Evolutionary conservation across 169 alveolate species (phyloP).

Genomic region (Eimeria falciformis): DNA sequence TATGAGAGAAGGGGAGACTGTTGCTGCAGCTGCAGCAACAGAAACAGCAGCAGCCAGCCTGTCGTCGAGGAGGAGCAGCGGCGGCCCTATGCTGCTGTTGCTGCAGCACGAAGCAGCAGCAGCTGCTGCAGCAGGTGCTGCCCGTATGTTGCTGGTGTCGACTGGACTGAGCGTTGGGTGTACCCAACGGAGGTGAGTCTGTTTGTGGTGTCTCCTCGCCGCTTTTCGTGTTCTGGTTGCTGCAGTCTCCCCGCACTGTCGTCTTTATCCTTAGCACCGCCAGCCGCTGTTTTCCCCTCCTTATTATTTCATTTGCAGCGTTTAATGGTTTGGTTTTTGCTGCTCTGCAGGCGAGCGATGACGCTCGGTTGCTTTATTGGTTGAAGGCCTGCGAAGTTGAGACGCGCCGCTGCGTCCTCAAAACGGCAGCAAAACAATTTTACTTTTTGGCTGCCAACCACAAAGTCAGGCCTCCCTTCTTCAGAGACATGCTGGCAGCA

Average conservation of each 20-base stretch:
- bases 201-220: neutral
- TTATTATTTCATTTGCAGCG: neutral
- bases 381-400: constrained; percentile 68
- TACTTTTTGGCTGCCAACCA: constrained; percentile 61
- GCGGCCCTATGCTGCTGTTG: neutral
- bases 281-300: neutral
- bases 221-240: neutral
- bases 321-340: neutral
- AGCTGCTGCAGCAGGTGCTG: constrained; percentile 40
- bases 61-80: constrained; percentile 7
- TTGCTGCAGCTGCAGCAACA: neutral
- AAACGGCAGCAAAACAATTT: constrained; percentile 54
- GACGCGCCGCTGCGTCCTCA: constrained; percentile 66
- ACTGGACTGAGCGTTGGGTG: constrained; percentile 61
- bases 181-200: constrained; percentile 31
- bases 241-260: neutral
- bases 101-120: neutral
- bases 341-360: constrained; percentile 59
- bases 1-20: constrained; percentile 6
- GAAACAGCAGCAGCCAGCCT: neutral
- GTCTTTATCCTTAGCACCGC: neutral
- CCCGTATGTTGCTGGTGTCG: constrained; percentile 13
- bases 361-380: constrained; percentile 63
- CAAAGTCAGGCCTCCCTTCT: constrained; percentile 42
- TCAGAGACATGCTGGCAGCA: constrained; percentile 40